Base-by-base conservation (phyloP, 2,329 filamentous ascomycete genomes). In the Diaporthe citri region DNA sequence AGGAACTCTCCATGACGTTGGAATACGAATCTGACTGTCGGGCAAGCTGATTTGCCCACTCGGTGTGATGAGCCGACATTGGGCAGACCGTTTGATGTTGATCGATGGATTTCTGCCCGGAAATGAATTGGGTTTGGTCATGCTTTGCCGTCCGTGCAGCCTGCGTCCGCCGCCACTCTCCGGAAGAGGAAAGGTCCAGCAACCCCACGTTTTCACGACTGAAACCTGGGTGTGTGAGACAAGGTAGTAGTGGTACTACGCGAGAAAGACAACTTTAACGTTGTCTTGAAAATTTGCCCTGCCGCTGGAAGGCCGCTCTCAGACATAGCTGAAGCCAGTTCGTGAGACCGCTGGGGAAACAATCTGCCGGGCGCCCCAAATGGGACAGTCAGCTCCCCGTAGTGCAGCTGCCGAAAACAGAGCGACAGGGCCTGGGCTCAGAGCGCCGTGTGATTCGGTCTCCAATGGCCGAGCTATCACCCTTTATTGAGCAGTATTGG, bases 71-170 rank as follows among this genome's bases (percentile, higher is more conserved):
- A 36, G 28, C 28, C 28, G 43, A 12, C 62, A 51, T 22, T 67
- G 59, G 57, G 36, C 59, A 31, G 59, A 43, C 59, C 17, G 64
- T 67, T 22, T 39, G 48, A 52, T 67, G 46, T 52, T 67, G 46
- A 67, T 67, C 31, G 31, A 52, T 52, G 46, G 64, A 22, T 34
- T 22, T 25, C 6, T 46, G 46, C 64, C 64, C 64, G 31, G 64
- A 67, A 52, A 39, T 51, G 64, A 67, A 67, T 55, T 67, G 64
- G 64, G 64, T 67, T 67, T 67, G 64, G 7, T 67, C 22, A 52
- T 51, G 64, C 64, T 31, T 36, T 69, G 48, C 46, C 34, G 34
- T 48, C 48, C 31, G 25, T 48, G 60, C 41, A 64, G 60, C 20
- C 39, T 34, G 10, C 28, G 34, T n/a, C 48, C 2, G 28, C 48